phyloP scores from a whole-genome alignment of 805 yeast genomes.

The Candida chilensis region DNA sequence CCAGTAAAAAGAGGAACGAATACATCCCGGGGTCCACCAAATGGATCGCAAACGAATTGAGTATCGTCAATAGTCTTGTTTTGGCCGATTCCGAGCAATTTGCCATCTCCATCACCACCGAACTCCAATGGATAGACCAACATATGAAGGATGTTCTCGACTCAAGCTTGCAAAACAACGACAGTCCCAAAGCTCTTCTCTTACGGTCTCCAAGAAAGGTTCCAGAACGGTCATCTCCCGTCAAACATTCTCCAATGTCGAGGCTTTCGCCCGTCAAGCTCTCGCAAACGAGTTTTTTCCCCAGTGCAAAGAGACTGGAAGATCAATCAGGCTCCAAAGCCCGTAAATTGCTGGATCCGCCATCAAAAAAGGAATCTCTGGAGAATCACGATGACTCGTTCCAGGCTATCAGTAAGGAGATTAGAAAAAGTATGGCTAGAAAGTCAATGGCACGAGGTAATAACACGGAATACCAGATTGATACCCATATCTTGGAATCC shows the following conservation, averaged over 20 bases:
- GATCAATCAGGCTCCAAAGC: conserved; percentile 5
- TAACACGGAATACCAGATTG: conserved; percentile 5
- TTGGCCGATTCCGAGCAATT: conserved; percentile 25
- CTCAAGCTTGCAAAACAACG: conserved; percentile 4
- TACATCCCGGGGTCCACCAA: conserved; percentile 43
- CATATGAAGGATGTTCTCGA: conserved; percentile 24
- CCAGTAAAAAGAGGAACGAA: conserved; percentile 14
- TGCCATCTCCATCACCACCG: conserved; percentile 24
- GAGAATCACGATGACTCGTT: conserved; percentile 25
- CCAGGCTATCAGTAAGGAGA: conserved; percentile 36
- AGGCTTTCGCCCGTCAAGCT: too few relatives aligned
- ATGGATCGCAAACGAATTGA: conserved; percentile 39
- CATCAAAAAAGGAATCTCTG: conserved; percentile 3
- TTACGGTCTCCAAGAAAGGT: conserved; percentile 8
- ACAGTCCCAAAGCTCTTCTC: conserved; percentile 9
- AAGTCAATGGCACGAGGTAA: conserved; percentile 8
- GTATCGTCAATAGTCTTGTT: conserved; percentile 25
- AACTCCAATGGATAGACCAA: conserved; percentile 29
- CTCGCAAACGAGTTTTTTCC: conserved; percentile 10
- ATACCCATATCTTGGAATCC: conserved; percentile 4
- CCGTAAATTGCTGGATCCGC: background rate
- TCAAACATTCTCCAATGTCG: background rate
- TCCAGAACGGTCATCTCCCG: too few relatives aligned
- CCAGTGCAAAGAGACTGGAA: conserved; percentile 13
- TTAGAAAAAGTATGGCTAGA: conserved; percentile 33